Evolutionary conservation across 768 basidiomycete genomes (phyloP).

Genomic region (Kwoniella sp.): DNA sequence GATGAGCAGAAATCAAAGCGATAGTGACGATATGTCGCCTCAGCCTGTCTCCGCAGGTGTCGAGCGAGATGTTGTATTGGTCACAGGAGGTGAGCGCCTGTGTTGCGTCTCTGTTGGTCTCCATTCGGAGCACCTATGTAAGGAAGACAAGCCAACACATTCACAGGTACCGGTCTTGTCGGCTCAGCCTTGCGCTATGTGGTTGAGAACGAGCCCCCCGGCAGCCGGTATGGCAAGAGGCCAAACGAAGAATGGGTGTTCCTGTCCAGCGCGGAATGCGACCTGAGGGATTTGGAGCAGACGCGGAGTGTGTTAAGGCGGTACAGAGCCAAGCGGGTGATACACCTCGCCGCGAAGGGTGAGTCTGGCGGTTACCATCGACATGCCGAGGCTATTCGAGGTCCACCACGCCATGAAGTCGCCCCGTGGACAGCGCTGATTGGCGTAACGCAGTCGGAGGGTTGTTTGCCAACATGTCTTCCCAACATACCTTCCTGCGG

Average conservation of each 20-base stretch:
- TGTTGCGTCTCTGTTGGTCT: not conserved
- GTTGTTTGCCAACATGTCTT: conserved; percentile 91
- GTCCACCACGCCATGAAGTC: too few relatives aligned
- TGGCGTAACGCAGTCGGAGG: conserved; percentile 76
- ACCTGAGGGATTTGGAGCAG: conserved; percentile 71
- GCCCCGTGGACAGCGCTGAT: too few relatives aligned
- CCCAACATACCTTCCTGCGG: conserved; percentile 89
- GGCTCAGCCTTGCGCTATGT: conserved; percentile 76
- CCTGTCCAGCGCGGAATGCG: conserved; percentile 70
- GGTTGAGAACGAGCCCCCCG: conserved; percentile 70
- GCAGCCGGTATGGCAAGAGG: conserved; percentile 70
- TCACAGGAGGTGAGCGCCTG: conserved; percentile 8
- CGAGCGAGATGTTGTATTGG: not conserved
- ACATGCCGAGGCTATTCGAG: too few relatives aligned
- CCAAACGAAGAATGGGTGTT: conserved; percentile 83
- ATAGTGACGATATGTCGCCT: too few relatives aligned
- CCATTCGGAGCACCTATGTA: not conserved
- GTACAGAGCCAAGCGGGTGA: conserved; percentile 91
- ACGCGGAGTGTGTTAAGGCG: conserved; percentile 75
- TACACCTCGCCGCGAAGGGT: conserved; percentile 92
- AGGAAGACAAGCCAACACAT: too few relatives aligned
- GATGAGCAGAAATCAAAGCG: conserved; percentile 1
- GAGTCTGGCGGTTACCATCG: conserved; percentile 11
- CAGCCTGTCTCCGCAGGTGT: conserved; percentile 7
- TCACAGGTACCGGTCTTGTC: conserved; percentile 65